Evolutionary conservation across 768 basidiomycete genomes (phyloP).

Genomic region (Calocybe cyanea): DNA sequence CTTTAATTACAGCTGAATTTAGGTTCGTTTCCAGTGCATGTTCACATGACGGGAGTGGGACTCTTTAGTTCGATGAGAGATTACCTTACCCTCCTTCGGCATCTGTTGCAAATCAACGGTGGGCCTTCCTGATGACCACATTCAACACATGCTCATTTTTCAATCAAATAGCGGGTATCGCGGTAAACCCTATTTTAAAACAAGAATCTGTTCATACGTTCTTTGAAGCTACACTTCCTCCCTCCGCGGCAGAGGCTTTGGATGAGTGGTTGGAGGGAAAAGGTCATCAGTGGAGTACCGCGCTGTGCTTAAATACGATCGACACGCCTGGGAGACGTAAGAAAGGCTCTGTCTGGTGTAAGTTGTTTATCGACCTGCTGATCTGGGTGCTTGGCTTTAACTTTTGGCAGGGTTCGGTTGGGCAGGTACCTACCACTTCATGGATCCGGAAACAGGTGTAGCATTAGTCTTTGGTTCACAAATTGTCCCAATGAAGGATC

Average conservation of each 20-base stretch:
- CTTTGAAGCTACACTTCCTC: constrained; percentile 13
- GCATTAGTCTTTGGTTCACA: constrained; percentile 33
- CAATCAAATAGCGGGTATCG: constrained; percentile 13
- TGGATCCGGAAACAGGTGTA: constrained; percentile 32
- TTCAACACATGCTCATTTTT: too few species aligned
- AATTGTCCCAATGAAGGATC: constrained; percentile 23
- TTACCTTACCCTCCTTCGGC: constrained; percentile 17
- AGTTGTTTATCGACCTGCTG: constrained; percentile 10
- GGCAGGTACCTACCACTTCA: constrained; percentile 30
- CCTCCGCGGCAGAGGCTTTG: constrained; percentile 4
- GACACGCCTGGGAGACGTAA: constrained; percentile 25
- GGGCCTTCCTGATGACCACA: not conserved
- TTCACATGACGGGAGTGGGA: constrained; percentile 15
- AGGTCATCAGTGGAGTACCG: constrained; percentile 26
- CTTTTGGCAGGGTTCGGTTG: constrained; percentile 28
- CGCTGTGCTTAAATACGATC: constrained; percentile 21
- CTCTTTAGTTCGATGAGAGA: constrained; percentile 17
- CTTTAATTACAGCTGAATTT: not conserved
- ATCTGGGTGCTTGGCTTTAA: not conserved
- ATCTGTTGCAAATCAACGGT: constrained; percentile 12
- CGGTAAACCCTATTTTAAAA: constrained; percentile 11
- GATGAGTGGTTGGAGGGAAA: constrained; percentile 1
- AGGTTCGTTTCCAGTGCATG: constrained; percentile 8
- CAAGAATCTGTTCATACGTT: constrained; percentile 7
- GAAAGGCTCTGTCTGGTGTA: constrained; percentile 29